Base-by-base conservation (phyloP, 306 rosid genomes). In the Crataegus laevigata region DNA sequence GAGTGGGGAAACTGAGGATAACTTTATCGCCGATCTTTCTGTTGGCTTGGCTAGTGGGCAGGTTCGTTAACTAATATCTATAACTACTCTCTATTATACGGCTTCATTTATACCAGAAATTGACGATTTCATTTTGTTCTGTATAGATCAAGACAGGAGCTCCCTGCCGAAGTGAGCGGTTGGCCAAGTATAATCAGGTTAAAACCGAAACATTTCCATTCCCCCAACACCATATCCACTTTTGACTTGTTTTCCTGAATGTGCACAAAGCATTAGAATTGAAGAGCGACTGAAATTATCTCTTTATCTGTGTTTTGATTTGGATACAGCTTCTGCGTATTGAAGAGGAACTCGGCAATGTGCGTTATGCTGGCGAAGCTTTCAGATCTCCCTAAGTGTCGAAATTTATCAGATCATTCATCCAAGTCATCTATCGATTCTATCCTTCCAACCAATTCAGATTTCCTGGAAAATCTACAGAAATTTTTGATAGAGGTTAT, bases 21-120 rank as follows among this genome's bases (percentile, higher is more conserved):
- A 96, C 87, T 96, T 96, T 84, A 96, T 96, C 68, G 99, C 99
- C 22, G 99, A 96, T 82, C 99, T 96, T 82, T 90, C 98, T 29
- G 96, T 96, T 80, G 99, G 99, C 68, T 87, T 96, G 89, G 99
- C 99, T 61, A 96, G 99, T 73, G 96, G 99, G 88, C 99, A 92
- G 98, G 99, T 92, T 82, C 43, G 62, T 25, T 76, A 47, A 34
- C 73, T 34, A 55, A 79, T 58, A 74, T 62, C 67, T 36, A 36
- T 18, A 67, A 42, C 19, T 63, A 12, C 66, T 34, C 15, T 71
- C 47, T 19, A 40, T n/a, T n/a, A n/a, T n/a, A n/a, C n/a, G n/a
- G n/a, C n/a, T n/a, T n/a, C n/a, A n/a, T n/a, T n/a, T 45, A 15
- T 13, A 45, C 18, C 13, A 1, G 51, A 45, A 45, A 15, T 45